Percentiles rank a stretch among this genome's conserved stretches.
phyloP scores from a whole-genome alignment of 2,329 filamentous ascomycete species.

The Sphaceloma murrayae region DNA sequence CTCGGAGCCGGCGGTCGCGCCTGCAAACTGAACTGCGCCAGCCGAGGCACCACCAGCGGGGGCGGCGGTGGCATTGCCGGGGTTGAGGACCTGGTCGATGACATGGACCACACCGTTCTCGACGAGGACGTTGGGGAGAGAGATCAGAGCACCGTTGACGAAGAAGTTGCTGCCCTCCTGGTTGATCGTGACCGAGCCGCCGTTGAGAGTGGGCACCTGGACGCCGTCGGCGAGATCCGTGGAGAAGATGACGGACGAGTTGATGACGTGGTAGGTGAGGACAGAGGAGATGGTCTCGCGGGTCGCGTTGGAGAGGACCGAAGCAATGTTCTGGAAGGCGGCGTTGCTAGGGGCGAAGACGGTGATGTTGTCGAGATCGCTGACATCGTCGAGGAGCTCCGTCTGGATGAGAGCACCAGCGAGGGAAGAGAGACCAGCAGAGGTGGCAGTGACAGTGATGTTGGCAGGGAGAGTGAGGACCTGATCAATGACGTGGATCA shows the following conservation, averaged over 20 bases:
- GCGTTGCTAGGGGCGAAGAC: conserved; percentile 55
- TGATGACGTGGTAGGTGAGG: conserved; percentile 56
- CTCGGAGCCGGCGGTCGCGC: background rate
- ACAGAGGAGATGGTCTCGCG: conserved; percentile 42
- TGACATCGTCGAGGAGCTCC: conserved; percentile 34
- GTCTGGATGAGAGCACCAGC: conserved; percentile 34
- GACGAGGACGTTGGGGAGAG: conserved; percentile 35
- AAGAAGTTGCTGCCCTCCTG: conserved; percentile 31
- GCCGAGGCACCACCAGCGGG: conserved; percentile 11
- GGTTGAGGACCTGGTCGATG: conserved; percentile 33
- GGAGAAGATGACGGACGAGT: conserved; percentile 44
- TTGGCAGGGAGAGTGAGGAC: conserved; percentile 34
- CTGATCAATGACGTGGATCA: conserved; percentile 39
- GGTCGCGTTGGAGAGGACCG: conserved; percentile 40
- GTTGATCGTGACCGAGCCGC: conserved; percentile 34
- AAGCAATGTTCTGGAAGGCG: conserved; percentile 51
- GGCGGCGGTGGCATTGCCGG: conserved; percentile 13
- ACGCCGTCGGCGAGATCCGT: conserved; percentile 17
- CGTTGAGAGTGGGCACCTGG: conserved; percentile 30
- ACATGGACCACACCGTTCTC: conserved; percentile 43
- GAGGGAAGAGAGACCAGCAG: conserved; percentile 33
- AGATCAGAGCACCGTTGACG: conserved; percentile 37
- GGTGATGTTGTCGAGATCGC: conserved; percentile 43
- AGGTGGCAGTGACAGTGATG: conserved; percentile 26
- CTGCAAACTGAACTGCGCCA: conserved; percentile 2